Percentiles rank a stretch among this genome's conserved stretches.
Conservation (phyloP, 2,329 filamentous ascomycete genomes). For the Talaromyces sp. region DNA sequence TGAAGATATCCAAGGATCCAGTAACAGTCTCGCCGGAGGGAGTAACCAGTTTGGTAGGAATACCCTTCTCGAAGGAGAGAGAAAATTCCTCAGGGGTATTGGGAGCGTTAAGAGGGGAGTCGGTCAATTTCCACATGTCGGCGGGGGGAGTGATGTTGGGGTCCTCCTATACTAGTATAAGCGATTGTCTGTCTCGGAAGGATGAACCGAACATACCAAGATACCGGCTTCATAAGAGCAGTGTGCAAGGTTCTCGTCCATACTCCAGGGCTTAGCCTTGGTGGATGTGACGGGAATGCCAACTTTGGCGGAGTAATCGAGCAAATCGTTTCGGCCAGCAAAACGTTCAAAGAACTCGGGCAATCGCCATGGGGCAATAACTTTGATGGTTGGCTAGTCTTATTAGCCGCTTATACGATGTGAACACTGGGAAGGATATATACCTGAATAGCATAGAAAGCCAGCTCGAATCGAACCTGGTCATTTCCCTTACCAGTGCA, state of each 20-base stretch:
- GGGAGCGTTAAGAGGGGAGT: conserved; percentile 64
- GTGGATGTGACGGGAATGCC: conserved; percentile 46
- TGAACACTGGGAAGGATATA: too few species aligned
- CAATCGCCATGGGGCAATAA: conserved; percentile 48
- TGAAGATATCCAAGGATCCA: conserved; percentile 67
- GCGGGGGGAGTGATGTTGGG: conserved; percentile 60
- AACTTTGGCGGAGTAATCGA: conserved; percentile 45
- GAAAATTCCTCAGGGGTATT: conserved; percentile 67
- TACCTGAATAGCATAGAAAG: conserved; percentile 44
- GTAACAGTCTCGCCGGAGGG: conserved; percentile 58
- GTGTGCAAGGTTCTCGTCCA: conserved; percentile 55
- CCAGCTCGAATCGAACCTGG: conserved; percentile 47
- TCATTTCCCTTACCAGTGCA: conserved; percentile 47
- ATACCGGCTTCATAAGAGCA: conserved; percentile 70
- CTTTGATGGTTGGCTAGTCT: conserved; percentile 39
- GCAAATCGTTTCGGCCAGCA: conserved; percentile 45
- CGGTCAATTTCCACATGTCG: conserved; percentile 71
- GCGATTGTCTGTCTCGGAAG: background rate
- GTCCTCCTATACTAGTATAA: conserved; percentile 33
- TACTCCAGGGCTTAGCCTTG: conserved; percentile 27
- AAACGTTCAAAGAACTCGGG: conserved; percentile 47
- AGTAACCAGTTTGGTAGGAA: conserved; percentile 63
- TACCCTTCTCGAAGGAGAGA: conserved; percentile 66
- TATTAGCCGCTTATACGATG: background rate
- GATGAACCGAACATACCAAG: conserved; percentile 39